phyloP scores from a whole-genome alignment of 1,284 basidiomycete genomes.

The Naganishia sp. region DNA sequence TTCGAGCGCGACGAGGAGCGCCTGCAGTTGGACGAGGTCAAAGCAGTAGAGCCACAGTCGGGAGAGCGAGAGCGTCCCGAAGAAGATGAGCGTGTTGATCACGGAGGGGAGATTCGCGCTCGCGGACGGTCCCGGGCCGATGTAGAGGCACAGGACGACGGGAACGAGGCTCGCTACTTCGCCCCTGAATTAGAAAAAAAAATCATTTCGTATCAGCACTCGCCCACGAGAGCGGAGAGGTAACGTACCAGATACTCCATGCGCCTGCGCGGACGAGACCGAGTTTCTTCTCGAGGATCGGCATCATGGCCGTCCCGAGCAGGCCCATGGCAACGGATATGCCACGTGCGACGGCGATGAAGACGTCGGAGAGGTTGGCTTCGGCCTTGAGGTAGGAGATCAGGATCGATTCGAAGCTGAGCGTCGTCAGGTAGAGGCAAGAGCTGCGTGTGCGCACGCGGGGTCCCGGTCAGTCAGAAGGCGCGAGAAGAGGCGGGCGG shows the following conservation, averaged over 20 bases:
- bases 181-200: slow-evolving; percentile 37
- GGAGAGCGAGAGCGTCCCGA: slow-evolving; percentile 41
- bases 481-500: background rate
- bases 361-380: slow-evolving; percentile 43
- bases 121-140: slow-evolving; percentile 26
- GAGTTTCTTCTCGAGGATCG: slow-evolving; percentile 51
- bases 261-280: slow-evolving; percentile 57
- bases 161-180: slow-evolving; percentile 50
- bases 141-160: slow-evolving; percentile 37
- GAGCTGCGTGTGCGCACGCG: slow-evolving; percentile 42
- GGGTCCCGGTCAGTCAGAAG: background rate
- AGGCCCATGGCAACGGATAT: slow-evolving; percentile 56
- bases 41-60: slow-evolving; percentile 57
- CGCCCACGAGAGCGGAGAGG: background rate
- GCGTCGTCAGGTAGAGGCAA: slow-evolving; percentile 57
- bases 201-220: background rate
- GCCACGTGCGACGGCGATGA: slow-evolving; percentile 56
- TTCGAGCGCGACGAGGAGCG: slow-evolving; percentile 51
- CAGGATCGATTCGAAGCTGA: slow-evolving; percentile 54
- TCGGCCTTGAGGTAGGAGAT: slow-evolving; percentile 43
- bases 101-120: slow-evolving; percentile 7
- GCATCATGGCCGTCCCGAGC: slow-evolving; percentile 56
- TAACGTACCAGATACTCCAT: slow-evolving; percentile 53
- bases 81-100: slow-evolving; percentile 31
- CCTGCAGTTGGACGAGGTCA: slow-evolving; percentile 55